phyloP scores from a whole-genome alignment of 2,329 filamentous ascomycete genomes.

The Alternaria alternata region DNA sequence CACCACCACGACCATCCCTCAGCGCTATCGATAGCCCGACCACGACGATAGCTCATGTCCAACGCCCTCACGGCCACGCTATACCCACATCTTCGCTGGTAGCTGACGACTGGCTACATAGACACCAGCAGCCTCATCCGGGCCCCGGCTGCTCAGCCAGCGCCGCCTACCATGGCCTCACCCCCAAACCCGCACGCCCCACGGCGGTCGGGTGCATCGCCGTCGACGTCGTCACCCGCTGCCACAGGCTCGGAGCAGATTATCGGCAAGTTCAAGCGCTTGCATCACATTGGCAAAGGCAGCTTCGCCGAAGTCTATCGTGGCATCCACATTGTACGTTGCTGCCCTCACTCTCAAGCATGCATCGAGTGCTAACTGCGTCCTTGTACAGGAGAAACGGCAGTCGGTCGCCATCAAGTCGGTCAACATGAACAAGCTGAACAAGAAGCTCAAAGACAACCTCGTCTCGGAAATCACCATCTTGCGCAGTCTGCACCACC shows the following conservation, averaged over 20 bases:
- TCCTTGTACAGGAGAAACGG: slow-evolving; percentile 69
- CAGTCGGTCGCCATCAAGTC: slow-evolving; percentile 95
- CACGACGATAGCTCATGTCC: slow-evolving; percentile 45
- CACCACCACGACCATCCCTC: slow-evolving; percentile 4
- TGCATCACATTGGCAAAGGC: slow-evolving; percentile 92
- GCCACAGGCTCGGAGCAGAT: slow-evolving; percentile 38
- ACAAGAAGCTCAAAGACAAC: slow-evolving; percentile 96
- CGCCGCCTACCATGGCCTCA: slow-evolving; percentile 47
- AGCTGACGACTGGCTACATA: slow-evolving; percentile 26
- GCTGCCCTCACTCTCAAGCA: neutral
- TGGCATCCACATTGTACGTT: slow-evolving; percentile 78
- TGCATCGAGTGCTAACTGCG: slow-evolving; percentile 19
- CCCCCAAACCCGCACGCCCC: slow-evolving; percentile 41
- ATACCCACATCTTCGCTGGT: slow-evolving; percentile 51
- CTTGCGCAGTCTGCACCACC: slow-evolving; percentile 90
- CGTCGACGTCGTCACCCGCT: slow-evolving; percentile 41
- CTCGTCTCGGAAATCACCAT: slow-evolving; percentile 96
- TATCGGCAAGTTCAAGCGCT: slow-evolving; percentile 81
- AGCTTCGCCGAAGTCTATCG: slow-evolving; percentile 97
- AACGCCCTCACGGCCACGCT: slow-evolving; percentile 49
- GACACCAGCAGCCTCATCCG: slow-evolving; percentile 17
- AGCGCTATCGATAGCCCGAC: slow-evolving; percentile 18
- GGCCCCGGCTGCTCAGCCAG: slow-evolving; percentile 40
- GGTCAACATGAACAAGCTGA: slow-evolving; percentile 87
- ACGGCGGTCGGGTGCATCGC: slow-evolving; percentile 49